Evolutionary conservation across 495 filamentous ascomycete genomes (phyloP), one percentile per base, ranked within the genome.

Genomic region (Chaetomidium leptoderma): DNA sequence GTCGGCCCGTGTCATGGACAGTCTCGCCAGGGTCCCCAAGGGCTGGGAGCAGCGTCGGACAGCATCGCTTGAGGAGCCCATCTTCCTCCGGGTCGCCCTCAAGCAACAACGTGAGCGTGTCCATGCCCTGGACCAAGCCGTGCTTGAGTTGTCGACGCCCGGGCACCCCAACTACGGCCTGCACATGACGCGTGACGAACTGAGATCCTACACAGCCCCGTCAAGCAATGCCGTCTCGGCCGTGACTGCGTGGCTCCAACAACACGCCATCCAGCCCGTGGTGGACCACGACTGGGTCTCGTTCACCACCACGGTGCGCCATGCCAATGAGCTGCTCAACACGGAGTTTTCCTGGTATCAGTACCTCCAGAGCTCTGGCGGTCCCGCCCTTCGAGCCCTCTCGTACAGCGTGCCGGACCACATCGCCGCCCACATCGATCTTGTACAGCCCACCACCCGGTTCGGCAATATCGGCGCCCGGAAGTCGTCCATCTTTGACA

Each of bases 391-490:
- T 74, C 77, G 86, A 11, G 82, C 86, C 5, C 79, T 80, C n/a
- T 63, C 75, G 40, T 88, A 89, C 71, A 84, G 82, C 11, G 75
- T 90, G 5, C 86, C 86, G 0, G 76, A 81, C 50, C 66, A 76
- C 6, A 65, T 90, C 6, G 80, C 81, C 54, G 68, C 68, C 27
- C 81, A 85, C 61, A 78, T 89, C 57, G 79, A 83, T 49, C 76
- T 81, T 6, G 79, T 88, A 42, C 85, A 88, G 68, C 85, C 84
- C n/a, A 87, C 84, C 5, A 88, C 80, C 36, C 84, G 82, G 6
- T 88, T 89, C 39, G 66, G 70, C 53, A 59, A 65, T 40, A 58
- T 69, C 24, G 64, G 58, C 16, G 60, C 69, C 27, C 63, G 64
- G 43, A 57, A 50, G 55, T 67, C 64, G 14, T 63, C 63, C 37